Base-by-base conservation (phyloP, 1,284 basidiomycete species). In the Cryptococcus deneoformans region DNA sequence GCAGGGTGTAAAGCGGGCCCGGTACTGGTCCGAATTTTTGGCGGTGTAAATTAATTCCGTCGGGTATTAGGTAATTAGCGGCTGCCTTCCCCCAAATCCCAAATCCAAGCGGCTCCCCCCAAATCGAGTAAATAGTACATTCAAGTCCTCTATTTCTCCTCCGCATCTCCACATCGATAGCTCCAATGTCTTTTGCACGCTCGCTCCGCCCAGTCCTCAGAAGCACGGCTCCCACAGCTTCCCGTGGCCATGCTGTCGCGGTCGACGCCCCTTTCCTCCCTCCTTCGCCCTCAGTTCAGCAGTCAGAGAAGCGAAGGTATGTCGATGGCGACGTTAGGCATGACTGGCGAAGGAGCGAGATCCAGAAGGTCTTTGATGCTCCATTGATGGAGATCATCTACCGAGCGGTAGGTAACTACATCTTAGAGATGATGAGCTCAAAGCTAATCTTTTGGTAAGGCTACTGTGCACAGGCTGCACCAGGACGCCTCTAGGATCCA, bases 401-500 rank as follows among this genome's bases (percentile, higher is more conserved):
- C 77, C 84, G 85, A 53, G 87, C 92, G 46, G 89, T 90, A 46
- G 77, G 83, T 66, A 20, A 20, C 20, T 20, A 20, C 20, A 20
- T 20, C 20, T 20, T 20, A 20, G 20, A 20, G 20, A 20, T 20
- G 20, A 20, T 20, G 20, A 20, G 20, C 20, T 20, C 20, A 20
- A 20, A 20, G 49, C 37, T 44, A 43, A 55, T 46, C 35, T 40
- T 40, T 35, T 9, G 36, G 39, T 36, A 40, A 81, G 68, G 82
- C 81, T 5, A 73, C 72, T 2, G 85, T 95, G 24, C 95, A 98
- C 79, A 82, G 94, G 64, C 81, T 87, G 71, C 82, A 91, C 75
- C 92, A 97, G 66, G 89, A 95, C 77, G 86, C 92, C 39, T 84
- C 80, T 66, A 90, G 95, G 79, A 86, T 99, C 39, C 95, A 99